Conservation (phyloP, 306 rosid genomes). For the Cucurbita argyrosperma region DNA sequence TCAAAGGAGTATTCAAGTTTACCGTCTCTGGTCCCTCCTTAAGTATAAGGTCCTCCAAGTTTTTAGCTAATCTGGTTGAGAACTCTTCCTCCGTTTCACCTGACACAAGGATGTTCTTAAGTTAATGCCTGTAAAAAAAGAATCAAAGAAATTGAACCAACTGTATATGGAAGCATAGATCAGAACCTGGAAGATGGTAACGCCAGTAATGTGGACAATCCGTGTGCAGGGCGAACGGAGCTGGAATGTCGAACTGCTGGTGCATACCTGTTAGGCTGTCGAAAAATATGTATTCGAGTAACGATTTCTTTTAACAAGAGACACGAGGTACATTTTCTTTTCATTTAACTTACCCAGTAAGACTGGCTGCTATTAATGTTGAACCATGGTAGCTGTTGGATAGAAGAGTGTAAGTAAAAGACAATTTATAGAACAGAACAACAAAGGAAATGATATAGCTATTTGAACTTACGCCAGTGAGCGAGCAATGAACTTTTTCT, state of each 20-base stretch:
- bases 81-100: conserved; percentile 96
- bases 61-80: conserved; percentile 78
- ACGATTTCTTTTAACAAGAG: neutral
- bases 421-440: conserved; percentile 9
- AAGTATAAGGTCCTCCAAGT: conserved; percentile 68
- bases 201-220: conserved; percentile 99
- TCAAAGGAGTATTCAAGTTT: conserved; percentile 8
- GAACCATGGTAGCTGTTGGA: conserved; percentile 83
- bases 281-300: conserved; percentile 10
- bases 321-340: neutral
- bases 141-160: neutral
- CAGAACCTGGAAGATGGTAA: conserved; percentile 80
- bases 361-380: conserved; percentile 82
- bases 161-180: neutral
- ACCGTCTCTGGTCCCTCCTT: conserved; percentile 99
- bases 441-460: neutral
- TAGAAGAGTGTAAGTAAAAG: conserved; percentile 9
- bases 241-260: conserved; percentile 85
- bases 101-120: conserved; percentile 20
- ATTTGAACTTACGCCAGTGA: conserved; percentile 43
- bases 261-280: conserved; percentile 79
- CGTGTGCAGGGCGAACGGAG: conserved; percentile 80
- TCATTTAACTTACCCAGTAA: conserved; percentile 57
- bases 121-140: neutral
- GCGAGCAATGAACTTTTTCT: conserved; percentile 92